Base-by-base conservation (phyloP, 345 rosid genomes). In the Salix caprea region DNA sequence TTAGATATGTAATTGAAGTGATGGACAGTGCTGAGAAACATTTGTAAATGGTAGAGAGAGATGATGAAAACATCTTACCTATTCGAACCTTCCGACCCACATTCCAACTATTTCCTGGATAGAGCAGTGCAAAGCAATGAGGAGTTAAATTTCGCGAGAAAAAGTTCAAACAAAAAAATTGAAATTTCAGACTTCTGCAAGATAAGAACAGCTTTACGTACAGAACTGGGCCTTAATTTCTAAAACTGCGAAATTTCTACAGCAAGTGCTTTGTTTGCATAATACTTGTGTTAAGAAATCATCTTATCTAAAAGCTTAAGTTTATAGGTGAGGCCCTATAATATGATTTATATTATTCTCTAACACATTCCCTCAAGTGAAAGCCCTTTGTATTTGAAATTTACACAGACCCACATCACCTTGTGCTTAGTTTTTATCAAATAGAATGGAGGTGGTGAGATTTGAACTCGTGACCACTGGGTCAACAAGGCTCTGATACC, bases 11-110 rank as follows among this genome's bases (percentile, higher is more conserved):
- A 65, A 64, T 19, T 32, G 11, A 69, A 9, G 30, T 42, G 46
- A n/a, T 16, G 61, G n/a, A 14, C 26, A 50, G 10, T 32, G 26
- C 65, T 8, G 1, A 23, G 71, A n/a, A 6, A 48, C 11, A 24
- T 2, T 0, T 4, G 42, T 11, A 69, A 69, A 39, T 9, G 28
- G 6, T 46, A 26, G 14, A 36, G 21, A 61, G 19, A 48, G 15
- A 61, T 16, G 3, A 42, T 30, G 19, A 7, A 26, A 62, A 44
- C 37, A 26, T 16, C 75, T 71, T 65, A 80, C 82, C 82, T 7
- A 70, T 52, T 1, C 2, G 42, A 42, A 80, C 34, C 62, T 80
- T 80, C 62, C 0, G 0, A 1, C 1, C 1, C 56, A 30, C 2
- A 15, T 32, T 65, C 13, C 16, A 5, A 16, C 2, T 2, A 6